These are phyloP conservation scores for Fusarium sp. DNA, from an alignment of 2,329 filamentous ascomycete species.

Conservation along the genomic window DNA sequence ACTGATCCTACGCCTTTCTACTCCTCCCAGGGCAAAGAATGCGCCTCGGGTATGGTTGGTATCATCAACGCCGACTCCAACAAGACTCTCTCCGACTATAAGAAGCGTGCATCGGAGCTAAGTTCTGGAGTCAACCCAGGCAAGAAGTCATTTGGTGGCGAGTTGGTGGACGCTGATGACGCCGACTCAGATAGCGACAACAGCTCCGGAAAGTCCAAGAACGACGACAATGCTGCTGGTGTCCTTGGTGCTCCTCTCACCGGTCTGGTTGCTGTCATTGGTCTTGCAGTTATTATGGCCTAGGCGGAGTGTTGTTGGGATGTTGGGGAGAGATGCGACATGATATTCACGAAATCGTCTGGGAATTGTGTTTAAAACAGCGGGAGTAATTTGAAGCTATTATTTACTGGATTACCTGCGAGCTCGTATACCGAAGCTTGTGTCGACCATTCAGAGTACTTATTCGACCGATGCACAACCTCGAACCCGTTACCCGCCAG, in stretches of 20 bases:
- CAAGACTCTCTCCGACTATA: conserved; percentile 48
- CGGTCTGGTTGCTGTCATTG: conserved; percentile 30
- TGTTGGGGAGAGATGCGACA: conserved; percentile 17
- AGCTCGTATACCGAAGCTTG: conserved; percentile 1
- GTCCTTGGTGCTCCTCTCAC: conserved; percentile 27
- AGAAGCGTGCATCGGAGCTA: conserved; percentile 43
- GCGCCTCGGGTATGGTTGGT: conserved; percentile 53
- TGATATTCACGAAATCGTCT: conserved; percentile 23
- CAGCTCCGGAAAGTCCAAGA: conserved; percentile 18
- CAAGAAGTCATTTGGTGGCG: conserved; percentile 44
- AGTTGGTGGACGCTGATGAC: conserved; percentile 40
- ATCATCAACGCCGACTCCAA: conserved; percentile 50
- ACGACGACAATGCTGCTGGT: conserved; percentile 29
- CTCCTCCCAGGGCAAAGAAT: conserved; percentile 53
- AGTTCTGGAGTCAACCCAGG: conserved; percentile 44
- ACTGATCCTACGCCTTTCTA: conserved; percentile 52
- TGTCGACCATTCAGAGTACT: not conserved
- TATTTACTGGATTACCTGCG: not conserved
- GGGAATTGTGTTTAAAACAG: not conserved
- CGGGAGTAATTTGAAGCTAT: conserved; percentile 7
- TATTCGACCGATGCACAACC: not conserved
- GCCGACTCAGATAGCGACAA: conserved; percentile 14
- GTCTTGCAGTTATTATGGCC: conserved; percentile 32
- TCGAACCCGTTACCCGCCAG: not conserved
- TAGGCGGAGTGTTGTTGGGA: not conserved